These are phyloP conservation scores for Orbilia quercus DNA, from an alignment of 2,329 filamentous ascomycete species.

Conservation along the genomic window DNA sequence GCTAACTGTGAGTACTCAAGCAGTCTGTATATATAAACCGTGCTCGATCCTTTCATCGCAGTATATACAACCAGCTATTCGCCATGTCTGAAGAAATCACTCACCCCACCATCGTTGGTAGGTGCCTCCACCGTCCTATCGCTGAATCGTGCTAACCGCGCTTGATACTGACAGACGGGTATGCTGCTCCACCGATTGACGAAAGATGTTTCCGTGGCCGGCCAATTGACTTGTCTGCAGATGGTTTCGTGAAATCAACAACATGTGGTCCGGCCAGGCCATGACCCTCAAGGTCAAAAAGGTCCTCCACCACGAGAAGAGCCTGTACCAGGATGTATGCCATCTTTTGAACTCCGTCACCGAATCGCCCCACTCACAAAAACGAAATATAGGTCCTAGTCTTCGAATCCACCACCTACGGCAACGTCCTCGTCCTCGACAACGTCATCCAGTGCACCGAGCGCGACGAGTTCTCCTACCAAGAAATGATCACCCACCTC, in stretches of 20 bases:
- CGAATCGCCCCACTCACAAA: background rate
- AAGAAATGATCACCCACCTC: slow-evolving; percentile 99
- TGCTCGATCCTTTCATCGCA: slow-evolving; percentile 20
- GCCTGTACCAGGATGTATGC: slow-evolving; percentile 88
- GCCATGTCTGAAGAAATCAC: slow-evolving; percentile 52
- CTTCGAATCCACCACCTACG: slow-evolving; percentile 97
- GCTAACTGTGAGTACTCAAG: slow-evolving; percentile 2
- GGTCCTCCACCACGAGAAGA: slow-evolving; percentile 98
- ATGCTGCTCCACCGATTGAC: background rate
- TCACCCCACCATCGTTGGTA: slow-evolving; percentile 55
- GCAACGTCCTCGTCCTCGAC: slow-evolving; percentile 94
- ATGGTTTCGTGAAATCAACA: slow-evolving; percentile 98
- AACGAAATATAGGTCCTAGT: slow-evolving; percentile 73
- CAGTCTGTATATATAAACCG: slow-evolving; percentile 29
- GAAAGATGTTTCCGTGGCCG: background rate
- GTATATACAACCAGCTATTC: slow-evolving; percentile 21
- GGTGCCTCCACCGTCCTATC: background rate
- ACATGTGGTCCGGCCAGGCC: slow-evolving; percentile 99
- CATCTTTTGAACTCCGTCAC: background rate
- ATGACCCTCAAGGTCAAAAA: slow-evolving; percentile 99
- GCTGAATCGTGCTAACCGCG: slow-evolving; percentile 7
- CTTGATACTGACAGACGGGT: slow-evolving; percentile 32
- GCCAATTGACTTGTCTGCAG: slow-evolving; percentile 37
- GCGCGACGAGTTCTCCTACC: slow-evolving; percentile 98
- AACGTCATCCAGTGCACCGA: slow-evolving; percentile 99